Percentiles rank a stretch among this genome's conserved stretches.
Evolutionary conservation across 495 filamentous ascomycete genomes (phyloP).

Genomic region (Podospora bellae-mahoneyi): DNA sequence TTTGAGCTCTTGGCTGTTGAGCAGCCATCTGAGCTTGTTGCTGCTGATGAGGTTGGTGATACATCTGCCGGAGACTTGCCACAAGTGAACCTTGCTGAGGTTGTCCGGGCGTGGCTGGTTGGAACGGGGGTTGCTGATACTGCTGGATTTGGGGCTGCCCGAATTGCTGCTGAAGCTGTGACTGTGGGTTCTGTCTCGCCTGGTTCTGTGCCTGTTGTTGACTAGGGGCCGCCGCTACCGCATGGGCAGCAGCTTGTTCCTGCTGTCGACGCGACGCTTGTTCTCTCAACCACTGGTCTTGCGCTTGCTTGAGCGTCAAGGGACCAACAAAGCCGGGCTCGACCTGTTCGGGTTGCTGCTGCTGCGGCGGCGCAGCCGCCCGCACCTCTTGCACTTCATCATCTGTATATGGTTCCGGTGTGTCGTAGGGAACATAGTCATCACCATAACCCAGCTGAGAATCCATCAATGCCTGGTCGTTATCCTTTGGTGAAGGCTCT

Average conservation of each 20-base stretch:
- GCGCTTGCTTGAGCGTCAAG: background rate
- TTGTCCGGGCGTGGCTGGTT: background rate
- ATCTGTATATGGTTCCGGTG: conserved; percentile 10
- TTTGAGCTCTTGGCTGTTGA: background rate
- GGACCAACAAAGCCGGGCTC: background rate
- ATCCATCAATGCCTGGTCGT: conserved; percentile 17
- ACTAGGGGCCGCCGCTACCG: background rate
- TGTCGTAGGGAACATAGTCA: background rate
- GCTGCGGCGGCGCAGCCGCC: conserved; percentile 6
- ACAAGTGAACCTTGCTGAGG: background rate
- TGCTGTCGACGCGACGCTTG: conserved; percentile 9
- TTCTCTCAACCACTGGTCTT: background rate
- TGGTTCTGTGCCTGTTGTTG: background rate
- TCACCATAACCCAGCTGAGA: conserved; percentile 12
- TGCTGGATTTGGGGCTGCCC: background rate
- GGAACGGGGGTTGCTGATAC: background rate
- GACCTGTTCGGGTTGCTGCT: background rate
- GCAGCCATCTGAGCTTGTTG: background rate
- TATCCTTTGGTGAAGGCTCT: background rate
- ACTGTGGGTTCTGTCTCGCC: background rate
- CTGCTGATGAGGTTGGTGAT: background rate
- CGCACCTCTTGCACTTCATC: conserved; percentile 15
- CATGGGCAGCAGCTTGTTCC: background rate
- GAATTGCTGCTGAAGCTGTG: background rate
- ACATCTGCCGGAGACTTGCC: background rate